Evolutionary conservation across 192 early-diverging fungal genomes (phyloP).

Genomic region (Helicostylum pulchrum): DNA sequence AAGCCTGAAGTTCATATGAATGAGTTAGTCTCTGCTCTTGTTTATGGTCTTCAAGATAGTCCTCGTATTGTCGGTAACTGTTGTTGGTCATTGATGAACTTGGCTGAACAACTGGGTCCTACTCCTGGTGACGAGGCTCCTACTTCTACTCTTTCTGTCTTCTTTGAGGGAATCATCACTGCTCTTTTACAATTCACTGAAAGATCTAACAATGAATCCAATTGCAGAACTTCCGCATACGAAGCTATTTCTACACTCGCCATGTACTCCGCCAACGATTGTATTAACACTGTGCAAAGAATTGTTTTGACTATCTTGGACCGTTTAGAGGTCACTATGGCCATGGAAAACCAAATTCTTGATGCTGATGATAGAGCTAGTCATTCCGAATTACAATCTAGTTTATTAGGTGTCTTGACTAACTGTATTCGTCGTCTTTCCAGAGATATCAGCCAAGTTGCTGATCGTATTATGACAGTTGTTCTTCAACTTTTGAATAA

Average conservation of each 20-base stretch:
- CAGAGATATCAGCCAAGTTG: slow-evolving; percentile 65
- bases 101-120: slow-evolving; percentile 80
- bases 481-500: slow-evolving; percentile 74
- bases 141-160: slow-evolving; percentile 74
- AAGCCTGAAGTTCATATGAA: slow-evolving; percentile 70
- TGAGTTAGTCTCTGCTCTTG: slow-evolving; percentile 70
- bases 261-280: slow-evolving; percentile 65
- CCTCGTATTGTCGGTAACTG: slow-evolving; percentile 92
- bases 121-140: slow-evolving; percentile 49
- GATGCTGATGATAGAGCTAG: slow-evolving; percentile 77
- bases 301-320: slow-evolving; percentile 75
- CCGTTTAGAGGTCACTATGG: slow-evolving; percentile 74
- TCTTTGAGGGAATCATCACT: slow-evolving; percentile 79
- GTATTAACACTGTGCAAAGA: slow-evolving; percentile 68
- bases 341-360: slow-evolving; percentile 66
- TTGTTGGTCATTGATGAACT: slow-evolving; percentile 93
- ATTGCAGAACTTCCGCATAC: slow-evolving; percentile 88
- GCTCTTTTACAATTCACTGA: slow-evolving; percentile 77
- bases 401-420: slow-evolving; percentile 88
- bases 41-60: slow-evolving; percentile 80
- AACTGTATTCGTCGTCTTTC: slow-evolving; percentile 79
- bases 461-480: slow-evolving; percentile 89
- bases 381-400: slow-evolving; percentile 87
- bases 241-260: slow-evolving; percentile 89
- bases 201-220: slow-evolving; percentile 69